phyloP scores from a whole-genome alignment of 768 basidiomycete species.

The Postia placenta region DNA sequence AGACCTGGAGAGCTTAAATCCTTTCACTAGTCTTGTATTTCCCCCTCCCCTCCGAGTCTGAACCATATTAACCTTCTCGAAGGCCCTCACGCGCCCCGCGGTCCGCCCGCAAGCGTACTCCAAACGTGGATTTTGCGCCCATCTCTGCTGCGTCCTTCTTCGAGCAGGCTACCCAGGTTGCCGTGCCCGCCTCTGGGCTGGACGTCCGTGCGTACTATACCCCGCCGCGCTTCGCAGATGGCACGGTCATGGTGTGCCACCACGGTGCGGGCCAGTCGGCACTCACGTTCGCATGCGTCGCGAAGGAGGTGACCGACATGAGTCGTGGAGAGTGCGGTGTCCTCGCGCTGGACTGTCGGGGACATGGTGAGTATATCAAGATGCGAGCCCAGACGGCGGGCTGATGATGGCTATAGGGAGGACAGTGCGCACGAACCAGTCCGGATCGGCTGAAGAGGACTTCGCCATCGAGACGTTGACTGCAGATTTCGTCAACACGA shows the following conservation, averaged over 20 bases:
- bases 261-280: constrained; percentile 94
- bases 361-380: constrained; percentile 62
- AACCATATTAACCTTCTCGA: no score
- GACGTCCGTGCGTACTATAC: constrained; percentile 84
- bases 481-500: constrained; percentile 64
- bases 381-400: not conserved
- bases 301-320: constrained; percentile 63
- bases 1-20: no score
- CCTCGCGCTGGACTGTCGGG: constrained; percentile 73
- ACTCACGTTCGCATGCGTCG: constrained; percentile 84
- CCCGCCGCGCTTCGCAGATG: constrained; percentile 47
- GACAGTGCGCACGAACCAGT: constrained; percentile 58
- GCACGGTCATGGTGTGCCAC: constrained; percentile 82
- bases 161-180: constrained; percentile 70
- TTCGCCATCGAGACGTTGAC: constrained; percentile 70
- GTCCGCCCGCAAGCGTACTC: constrained; percentile 26
- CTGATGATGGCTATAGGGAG: not conserved
- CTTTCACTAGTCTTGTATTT: no score
- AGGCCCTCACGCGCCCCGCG: constrained; percentile 13
- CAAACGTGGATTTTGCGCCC: constrained; percentile 65
- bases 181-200: constrained; percentile 53
- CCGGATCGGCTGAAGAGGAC: constrained; percentile 38
- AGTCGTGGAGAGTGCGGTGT: constrained; percentile 74
- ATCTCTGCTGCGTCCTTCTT: constrained; percentile 79
- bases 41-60: no score